These are phyloP conservation scores for Xylaria sp. DNA, from an alignment of 2,329 filamentous ascomycete species.

Conservation along the genomic window DNA sequence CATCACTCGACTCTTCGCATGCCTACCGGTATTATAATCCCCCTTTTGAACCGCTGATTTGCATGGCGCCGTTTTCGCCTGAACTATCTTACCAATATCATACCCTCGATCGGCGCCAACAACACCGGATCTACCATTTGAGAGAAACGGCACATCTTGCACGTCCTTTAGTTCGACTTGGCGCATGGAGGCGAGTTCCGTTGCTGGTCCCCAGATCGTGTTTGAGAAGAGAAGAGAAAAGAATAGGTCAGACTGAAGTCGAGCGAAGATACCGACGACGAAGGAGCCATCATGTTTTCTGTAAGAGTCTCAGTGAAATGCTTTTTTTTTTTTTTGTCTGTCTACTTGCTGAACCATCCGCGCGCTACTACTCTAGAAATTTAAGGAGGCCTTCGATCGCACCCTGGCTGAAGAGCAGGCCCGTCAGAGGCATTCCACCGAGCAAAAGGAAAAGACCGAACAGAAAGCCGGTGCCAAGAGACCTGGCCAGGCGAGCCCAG, in stretches of 20 bases:
- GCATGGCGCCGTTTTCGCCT: not conserved
- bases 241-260: not conserved
- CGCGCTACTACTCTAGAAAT: conserved; percentile 64
- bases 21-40: not conserved
- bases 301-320: conserved; percentile 36
- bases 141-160: not conserved
- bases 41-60: not conserved
- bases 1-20: not conserved
- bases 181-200: conserved; percentile 25
- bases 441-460: conserved; percentile 51
- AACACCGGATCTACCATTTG: not conserved
- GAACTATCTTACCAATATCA: not conserved
- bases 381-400: conserved; percentile 86
- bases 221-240: conserved; percentile 18
- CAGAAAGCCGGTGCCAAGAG: conserved; percentile 60
- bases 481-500: conserved; percentile 51
- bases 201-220: conserved; percentile 2
- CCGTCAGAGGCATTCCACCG: conserved; percentile 69
- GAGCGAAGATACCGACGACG: conserved; percentile 4
- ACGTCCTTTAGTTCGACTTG: not conserved
- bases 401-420: conserved; percentile 93
- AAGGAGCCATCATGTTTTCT: conserved; percentile 45
- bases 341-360: conserved; percentile 22
- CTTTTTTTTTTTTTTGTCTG: not conserved
- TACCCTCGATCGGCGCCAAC: not conserved